A percentile compares a stretch with the other conserved stretches of the same genome.
Evolutionary conservation across 257 asterid species (phyloP).

Genomic region (Linderniella brevidens): DNA sequence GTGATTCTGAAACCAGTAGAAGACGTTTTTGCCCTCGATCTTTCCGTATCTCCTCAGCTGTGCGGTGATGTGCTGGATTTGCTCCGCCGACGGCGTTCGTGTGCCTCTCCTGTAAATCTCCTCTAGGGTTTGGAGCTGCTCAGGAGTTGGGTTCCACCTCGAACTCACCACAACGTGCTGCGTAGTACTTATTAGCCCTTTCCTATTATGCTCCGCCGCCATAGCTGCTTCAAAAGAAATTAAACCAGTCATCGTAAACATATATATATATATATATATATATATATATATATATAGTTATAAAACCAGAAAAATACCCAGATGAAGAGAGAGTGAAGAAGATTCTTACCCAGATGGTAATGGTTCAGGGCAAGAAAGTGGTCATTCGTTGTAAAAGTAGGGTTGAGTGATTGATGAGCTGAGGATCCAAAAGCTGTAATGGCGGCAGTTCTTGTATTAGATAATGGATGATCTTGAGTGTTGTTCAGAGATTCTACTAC

Average conservation of each 20-base stretch:
- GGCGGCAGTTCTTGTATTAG: too few relatives aligned
- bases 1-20: slow-evolving; percentile 95
- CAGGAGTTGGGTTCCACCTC: slow-evolving; percentile 90
- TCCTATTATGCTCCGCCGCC: neutral
- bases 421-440: too few relatives aligned
- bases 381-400: too few relatives aligned
- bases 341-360: neutral
- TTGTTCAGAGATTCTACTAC: too few relatives aligned
- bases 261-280: neutral
- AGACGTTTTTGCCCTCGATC: slow-evolving; percentile 89
- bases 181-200: too few relatives aligned
- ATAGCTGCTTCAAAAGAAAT: neutral
- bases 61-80: slow-evolving; percentile 67
- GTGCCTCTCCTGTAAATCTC: slow-evolving; percentile 64
- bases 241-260: neutral
- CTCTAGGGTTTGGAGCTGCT: slow-evolving; percentile 72
- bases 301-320: too few relatives aligned
- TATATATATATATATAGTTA: neutral
- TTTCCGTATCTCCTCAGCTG: slow-evolving; percentile 54
- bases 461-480: too few relatives aligned
- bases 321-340: too few relatives aligned
- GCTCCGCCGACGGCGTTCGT: slow-evolving; percentile 78
- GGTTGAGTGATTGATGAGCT: too few relatives aligned
- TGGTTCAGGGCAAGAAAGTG: too few relatives aligned
- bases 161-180: slow-evolving; percentile 6